phyloP scores from a whole-genome alignment of 2,329 filamentous ascomycete genomes.

The Fusarium sp. region DNA sequence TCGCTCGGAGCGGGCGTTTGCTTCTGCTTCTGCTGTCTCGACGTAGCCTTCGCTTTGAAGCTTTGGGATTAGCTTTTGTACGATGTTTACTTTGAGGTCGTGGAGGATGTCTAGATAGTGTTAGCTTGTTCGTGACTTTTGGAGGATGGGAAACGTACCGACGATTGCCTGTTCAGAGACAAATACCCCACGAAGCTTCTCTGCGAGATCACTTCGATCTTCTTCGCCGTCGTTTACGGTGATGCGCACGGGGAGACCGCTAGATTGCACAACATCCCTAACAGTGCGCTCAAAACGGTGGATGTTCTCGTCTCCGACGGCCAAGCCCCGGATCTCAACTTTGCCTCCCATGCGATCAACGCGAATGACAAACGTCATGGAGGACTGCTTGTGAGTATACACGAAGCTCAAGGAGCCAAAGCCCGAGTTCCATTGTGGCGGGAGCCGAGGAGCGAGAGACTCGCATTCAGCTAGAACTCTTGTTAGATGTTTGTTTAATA shows the following conservation, averaged over 20 bases:
- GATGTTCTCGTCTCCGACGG: slow-evolving; percentile 83
- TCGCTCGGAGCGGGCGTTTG: slow-evolving; percentile 55
- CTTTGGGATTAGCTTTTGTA: slow-evolving; percentile 85
- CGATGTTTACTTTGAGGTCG: slow-evolving; percentile 80
- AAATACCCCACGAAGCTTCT: slow-evolving; percentile 73
- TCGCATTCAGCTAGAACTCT: slow-evolving; percentile 59
- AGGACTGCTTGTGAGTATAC: slow-evolving; percentile 87
- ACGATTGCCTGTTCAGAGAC: slow-evolving; percentile 77
- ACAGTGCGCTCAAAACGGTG: slow-evolving; percentile 78
- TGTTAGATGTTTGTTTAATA: slow-evolving; percentile 7
- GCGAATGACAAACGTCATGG: slow-evolving; percentile 86
- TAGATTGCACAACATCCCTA: slow-evolving; percentile 79
- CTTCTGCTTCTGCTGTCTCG: slow-evolving; percentile 63
- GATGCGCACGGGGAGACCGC: slow-evolving; percentile 68
- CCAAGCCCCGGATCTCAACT: slow-evolving; percentile 85
- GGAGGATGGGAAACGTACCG: slow-evolving; percentile 43
- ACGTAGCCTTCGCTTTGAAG: slow-evolving; percentile 84
- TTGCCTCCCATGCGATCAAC: slow-evolving; percentile 85
- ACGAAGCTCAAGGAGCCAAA: slow-evolving; percentile 82
- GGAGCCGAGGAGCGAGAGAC: slow-evolving; percentile 72
- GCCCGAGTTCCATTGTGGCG: slow-evolving; percentile 82
- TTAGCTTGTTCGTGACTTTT: not conserved
- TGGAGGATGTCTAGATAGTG: slow-evolving; percentile 69
- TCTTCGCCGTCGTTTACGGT: slow-evolving; percentile 59
- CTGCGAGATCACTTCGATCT: slow-evolving; percentile 61